phyloP scores from a whole-genome alignment of 306 rosid genomes.

The Prunus dulcis region DNA sequence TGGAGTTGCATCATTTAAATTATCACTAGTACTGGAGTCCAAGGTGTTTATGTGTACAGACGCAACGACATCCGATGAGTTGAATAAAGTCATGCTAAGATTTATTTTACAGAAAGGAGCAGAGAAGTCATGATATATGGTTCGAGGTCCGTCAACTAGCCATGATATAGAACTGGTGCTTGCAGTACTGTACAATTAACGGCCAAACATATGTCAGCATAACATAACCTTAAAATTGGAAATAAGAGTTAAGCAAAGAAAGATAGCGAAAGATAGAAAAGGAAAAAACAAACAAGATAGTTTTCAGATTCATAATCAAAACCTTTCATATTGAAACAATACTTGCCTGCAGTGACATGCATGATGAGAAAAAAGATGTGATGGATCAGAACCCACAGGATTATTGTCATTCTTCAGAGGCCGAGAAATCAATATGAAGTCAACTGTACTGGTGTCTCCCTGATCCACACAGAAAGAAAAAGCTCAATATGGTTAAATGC shows the following conservation, averaged over 20 bases:
- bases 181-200: conserved; percentile 43
- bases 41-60: conserved; percentile 57
- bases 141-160: conserved; percentile 81
- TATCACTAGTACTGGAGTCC: conserved; percentile 35
- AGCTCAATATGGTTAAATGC: conserved; percentile 4
- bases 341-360: conserved; percentile 86
- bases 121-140: conserved; percentile 67
- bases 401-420: conserved; percentile 37
- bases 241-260: conserved; percentile 2
- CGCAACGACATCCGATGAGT: conserved; percentile 53
- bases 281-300: conserved; percentile 8
- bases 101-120: conserved; percentile 65
- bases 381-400: conserved; percentile 46
- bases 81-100: conserved; percentile 68
- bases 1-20: conserved; percentile 21
- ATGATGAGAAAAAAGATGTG: conserved; percentile 68
- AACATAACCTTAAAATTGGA: neutral
- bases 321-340: conserved; percentile 15
- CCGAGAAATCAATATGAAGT: conserved; percentile 75
- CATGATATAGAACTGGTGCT: conserved; percentile 81
- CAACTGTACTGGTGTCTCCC: conserved; percentile 63
- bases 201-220: conserved; percentile 2
- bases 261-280: too few species aligned
- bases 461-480: conserved; percentile 35
- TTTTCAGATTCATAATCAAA: conserved; percentile 18